A percentile compares a stretch with the other conserved stretches of the same genome.
These are phyloP conservation scores for Mycotypha africana DNA, from an alignment of 371 early-diverging fungal species.

Conservation along the genomic window DNA sequence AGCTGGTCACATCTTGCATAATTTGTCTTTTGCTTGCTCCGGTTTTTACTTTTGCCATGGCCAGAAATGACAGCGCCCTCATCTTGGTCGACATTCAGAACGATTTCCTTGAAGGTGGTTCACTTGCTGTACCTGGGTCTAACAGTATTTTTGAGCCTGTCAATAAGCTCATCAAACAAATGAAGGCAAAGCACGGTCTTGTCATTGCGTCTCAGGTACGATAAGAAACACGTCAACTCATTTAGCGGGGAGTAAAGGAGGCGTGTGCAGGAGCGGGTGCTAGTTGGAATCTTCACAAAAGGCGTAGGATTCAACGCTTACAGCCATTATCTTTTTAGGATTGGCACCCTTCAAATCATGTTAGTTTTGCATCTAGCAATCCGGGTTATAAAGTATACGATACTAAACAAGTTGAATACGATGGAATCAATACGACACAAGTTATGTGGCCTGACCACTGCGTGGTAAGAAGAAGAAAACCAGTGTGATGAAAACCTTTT, in stretches of 20 bases:
- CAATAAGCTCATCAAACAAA: constrained; percentile 15
- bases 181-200: constrained; percentile 17
- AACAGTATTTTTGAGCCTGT: constrained; percentile 23
- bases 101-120: constrained; percentile 38
- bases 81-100: constrained; percentile 41
- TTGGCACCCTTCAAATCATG: constrained; percentile 39
- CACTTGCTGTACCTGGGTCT: constrained; percentile 29
- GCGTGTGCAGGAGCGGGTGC: too few relatives aligned
- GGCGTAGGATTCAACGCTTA: too few relatives aligned
- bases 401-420: constrained; percentile 20
- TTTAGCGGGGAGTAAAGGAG: not conserved
- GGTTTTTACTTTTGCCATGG: too few relatives aligned
- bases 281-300: too few relatives aligned
- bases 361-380: constrained; percentile 39
- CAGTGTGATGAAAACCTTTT: not conserved
- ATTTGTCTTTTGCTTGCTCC: too few relatives aligned
- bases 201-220: constrained; percentile 34
- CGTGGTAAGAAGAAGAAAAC: constrained; percentile 20
- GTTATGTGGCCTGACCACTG: constrained; percentile 42
- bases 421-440: constrained; percentile 17
- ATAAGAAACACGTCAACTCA: too few relatives aligned
- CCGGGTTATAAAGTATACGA: constrained; percentile 22
- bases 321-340: too few relatives aligned
- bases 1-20: too few relatives aligned
- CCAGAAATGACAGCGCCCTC: too few relatives aligned